Conservation (phyloP, 148 eudicot genomes). For the Silene conica region DNA sequence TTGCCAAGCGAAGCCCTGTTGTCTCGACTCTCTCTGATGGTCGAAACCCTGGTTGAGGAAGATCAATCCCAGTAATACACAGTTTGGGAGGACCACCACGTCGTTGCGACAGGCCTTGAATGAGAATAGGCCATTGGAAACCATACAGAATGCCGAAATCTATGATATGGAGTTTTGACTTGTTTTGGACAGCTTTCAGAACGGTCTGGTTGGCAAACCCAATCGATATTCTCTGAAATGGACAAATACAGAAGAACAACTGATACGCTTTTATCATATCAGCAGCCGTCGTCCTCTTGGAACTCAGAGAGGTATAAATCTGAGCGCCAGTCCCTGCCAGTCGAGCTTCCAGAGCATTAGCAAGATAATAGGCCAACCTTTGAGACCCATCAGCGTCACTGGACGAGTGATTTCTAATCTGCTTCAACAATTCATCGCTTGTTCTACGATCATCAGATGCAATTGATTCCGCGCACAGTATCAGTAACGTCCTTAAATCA, state of each 20-base stretch:
- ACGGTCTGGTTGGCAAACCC: constrained; percentile 32
- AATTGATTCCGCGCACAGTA: constrained; percentile 44
- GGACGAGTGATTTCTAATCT: constrained; percentile 42
- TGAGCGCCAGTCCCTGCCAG: constrained; percentile 44
- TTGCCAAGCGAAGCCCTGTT: constrained; percentile 49
- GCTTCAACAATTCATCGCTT: constrained; percentile 39
- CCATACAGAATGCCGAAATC: constrained; percentile 61
- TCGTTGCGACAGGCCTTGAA: constrained; percentile 35
- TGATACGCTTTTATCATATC: constrained; percentile 48
- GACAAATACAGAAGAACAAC: constrained; percentile 37
- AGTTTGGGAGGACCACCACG: constrained; percentile 48
- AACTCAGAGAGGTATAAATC: constrained; percentile 32
- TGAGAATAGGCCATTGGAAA: constrained; percentile 58
- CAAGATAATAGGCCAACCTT: constrained; percentile 43
- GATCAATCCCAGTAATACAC: constrained; percentile 51
- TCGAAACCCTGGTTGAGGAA: constrained; percentile 60
- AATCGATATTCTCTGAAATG: constrained; percentile 42
- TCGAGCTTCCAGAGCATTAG: constrained; percentile 47
- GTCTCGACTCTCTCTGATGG: constrained; percentile 52
- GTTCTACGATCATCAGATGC: constrained; percentile 41
- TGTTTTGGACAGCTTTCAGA: constrained; percentile 25
- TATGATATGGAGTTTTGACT: constrained; percentile 41
- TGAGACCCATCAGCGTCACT: constrained; percentile 39
- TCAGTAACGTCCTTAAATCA: constrained; percentile 38
- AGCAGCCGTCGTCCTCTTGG: constrained; percentile 38